Evolutionary conservation across 2,329 filamentous ascomycete species (phyloP).

Genomic region (Xylariaceae sp.): DNA sequence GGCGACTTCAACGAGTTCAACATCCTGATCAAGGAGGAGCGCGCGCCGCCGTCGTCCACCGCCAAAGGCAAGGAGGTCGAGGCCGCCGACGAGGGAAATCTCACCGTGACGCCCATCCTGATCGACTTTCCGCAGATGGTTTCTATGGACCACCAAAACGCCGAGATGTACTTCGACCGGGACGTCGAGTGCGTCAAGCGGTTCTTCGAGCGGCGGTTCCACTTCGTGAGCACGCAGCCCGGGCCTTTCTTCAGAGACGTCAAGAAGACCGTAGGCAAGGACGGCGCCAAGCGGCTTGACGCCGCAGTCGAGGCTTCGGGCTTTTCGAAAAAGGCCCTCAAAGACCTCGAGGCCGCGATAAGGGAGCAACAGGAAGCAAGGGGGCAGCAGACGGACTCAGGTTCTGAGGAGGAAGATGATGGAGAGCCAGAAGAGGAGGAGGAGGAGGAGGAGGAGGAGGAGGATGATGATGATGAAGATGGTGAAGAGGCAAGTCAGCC

Average conservation of each 20-base stretch:
- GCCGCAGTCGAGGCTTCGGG: slow-evolving; percentile 89
- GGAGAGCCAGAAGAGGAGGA: slow-evolving; percentile 36
- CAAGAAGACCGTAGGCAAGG: slow-evolving; percentile 70
- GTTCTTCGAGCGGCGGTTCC: slow-evolving; percentile 88
- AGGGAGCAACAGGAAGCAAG: slow-evolving; percentile 67
- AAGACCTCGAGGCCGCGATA: slow-evolving; percentile 90
- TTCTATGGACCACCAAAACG: slow-evolving; percentile 90
- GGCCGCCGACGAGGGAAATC: slow-evolving; percentile 28
- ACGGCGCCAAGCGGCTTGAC: slow-evolving; percentile 73
- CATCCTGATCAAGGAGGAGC: slow-evolving; percentile 83
- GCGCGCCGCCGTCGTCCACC: slow-evolving; percentile 35
- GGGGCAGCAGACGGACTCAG: slow-evolving; percentile 42
- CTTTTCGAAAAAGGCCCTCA: slow-evolving; percentile 95
- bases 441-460: slow-evolving; percentile 35
- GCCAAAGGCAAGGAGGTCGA: slow-evolving; percentile 21
- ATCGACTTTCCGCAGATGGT: slow-evolving; percentile 99
- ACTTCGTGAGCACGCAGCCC: slow-evolving; percentile 78
- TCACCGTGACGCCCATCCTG: slow-evolving; percentile 74
- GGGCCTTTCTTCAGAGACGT: slow-evolving; percentile 88
- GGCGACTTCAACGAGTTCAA: slow-evolving; percentile 99
- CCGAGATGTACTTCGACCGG: slow-evolving; percentile 95
- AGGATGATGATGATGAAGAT: slow-evolving; percentile 31
- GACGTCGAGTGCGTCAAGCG: slow-evolving; percentile 95
- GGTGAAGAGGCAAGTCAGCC: slow-evolving; percentile 37
- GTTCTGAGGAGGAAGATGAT: slow-evolving; percentile 41